Evolutionary conservation across 116 monocot species (phyloP), one percentile per base, ranked within the genome.

Genomic region (Zostera marina): DNA sequence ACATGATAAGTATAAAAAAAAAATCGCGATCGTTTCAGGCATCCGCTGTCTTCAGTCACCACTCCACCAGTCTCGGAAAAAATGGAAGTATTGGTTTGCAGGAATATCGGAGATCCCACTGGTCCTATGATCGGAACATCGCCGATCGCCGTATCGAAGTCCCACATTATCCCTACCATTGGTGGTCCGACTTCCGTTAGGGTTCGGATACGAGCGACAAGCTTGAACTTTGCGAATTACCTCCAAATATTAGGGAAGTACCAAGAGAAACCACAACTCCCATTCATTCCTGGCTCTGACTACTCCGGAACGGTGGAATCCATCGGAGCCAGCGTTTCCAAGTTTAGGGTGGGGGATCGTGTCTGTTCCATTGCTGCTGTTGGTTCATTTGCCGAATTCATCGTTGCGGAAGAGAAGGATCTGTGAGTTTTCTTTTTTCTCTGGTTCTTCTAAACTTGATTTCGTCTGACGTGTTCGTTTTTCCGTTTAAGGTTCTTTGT

Each of bases 191-290:
- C 89, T 41, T 53, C 75, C 21, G 85, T 96, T 8, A 65, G 85
- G 54, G 75, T 96, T 46, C 79, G 89, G 10, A 55, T 96, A 44
- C 45, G 44, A 3, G 82, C 89, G 0, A 75, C 96, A 5, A 88
- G 89, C 78, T 54, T 96, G 15, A 96, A 96, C 66, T 94, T 66
- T 78, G 96, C 82, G 25, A 85, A 82, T 41, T 96, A 89, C 78
- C 85, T 89, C 59, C 89, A 89, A 66, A 73, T 96, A 12, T 66
- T 85, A 0, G 96, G 96, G 10, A 82, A 82, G 63, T 96, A 96
- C 74, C 96, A 96, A 73, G 89, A 96, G 75, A 85, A 82, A 62
- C 76, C 74, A 26, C 72, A 85, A 7, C 82, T 89, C 11, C 96
- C 89, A 7, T 89, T 96, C 64, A 58, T 96, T 25, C 96, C 89